Percentiles rank a stretch among this genome's conserved stretches.
Conservation (phyloP, 805 yeast species). For the Wickerhamomyces subpelliculosus region DNA sequence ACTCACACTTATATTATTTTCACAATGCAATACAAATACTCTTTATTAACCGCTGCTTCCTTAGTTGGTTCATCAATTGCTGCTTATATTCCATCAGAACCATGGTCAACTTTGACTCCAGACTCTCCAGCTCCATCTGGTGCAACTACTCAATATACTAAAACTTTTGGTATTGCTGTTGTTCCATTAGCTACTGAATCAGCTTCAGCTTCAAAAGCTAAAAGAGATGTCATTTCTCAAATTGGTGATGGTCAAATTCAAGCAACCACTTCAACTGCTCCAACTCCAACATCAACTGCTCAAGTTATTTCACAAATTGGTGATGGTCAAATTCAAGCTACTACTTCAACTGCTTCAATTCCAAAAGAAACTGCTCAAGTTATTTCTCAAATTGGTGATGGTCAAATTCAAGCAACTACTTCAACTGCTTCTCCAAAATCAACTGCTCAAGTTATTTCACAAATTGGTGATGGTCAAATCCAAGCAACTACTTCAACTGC, state of each 20-base stretch:
- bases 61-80: slow-evolving; percentile 45
- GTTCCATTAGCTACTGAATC: slow-evolving; percentile 26
- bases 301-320: slow-evolving; percentile 31
- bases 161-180: slow-evolving; percentile 37
- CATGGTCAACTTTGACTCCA: slow-evolving; percentile 39
- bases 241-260: slow-evolving; percentile 19
- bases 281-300: slow-evolving; percentile 35
- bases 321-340: slow-evolving; percentile 7
- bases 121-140: slow-evolving; percentile 27
- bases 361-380: slow-evolving; percentile 29
- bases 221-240: slow-evolving; percentile 14
- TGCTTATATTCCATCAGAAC: slow-evolving; percentile 56
- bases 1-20: background rate
- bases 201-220: slow-evolving; percentile 13
- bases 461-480: slow-evolving; percentile 26
- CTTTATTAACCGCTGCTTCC: slow-evolving; percentile 32
- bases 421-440: slow-evolving; percentile 26
- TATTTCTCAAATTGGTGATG: slow-evolving; percentile 44
- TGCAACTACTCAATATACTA: slow-evolving; percentile 29
- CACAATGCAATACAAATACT: slow-evolving; percentile 35
- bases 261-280: slow-evolving; percentile 17
- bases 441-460: slow-evolving; percentile 32
- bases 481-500: slow-evolving; percentile 22
- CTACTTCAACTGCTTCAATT: slow-evolving; percentile 20
- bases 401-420: slow-evolving; percentile 46